These are phyloP conservation scores for Clonostachys solani DNA, from an alignment of 2,329 filamentous ascomycete genomes.

Conservation along the genomic window DNA sequence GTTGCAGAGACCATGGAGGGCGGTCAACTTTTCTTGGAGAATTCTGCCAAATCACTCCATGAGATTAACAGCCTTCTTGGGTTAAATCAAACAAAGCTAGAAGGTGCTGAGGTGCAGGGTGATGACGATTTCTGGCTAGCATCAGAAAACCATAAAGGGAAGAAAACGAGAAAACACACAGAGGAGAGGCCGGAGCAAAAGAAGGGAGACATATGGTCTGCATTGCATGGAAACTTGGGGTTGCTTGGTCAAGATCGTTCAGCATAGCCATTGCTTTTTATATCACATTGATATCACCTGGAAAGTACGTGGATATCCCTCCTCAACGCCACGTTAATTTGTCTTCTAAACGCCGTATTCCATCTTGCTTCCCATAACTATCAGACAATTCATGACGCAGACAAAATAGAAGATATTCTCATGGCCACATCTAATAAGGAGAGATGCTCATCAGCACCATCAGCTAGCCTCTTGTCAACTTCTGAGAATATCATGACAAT, in stretches of 20 bases:
- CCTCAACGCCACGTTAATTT: neutral
- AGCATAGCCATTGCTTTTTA: slow-evolving; percentile 1
- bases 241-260: slow-evolving; percentile 35
- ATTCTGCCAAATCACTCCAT: slow-evolving; percentile 42
- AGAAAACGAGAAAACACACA: slow-evolving; percentile 14
- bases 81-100: slow-evolving; percentile 14
- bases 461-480: slow-evolving; percentile 87
- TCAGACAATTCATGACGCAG: too few species aligned
- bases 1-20: slow-evolving; percentile 57
- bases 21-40: slow-evolving; percentile 51
- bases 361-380: slow-evolving; percentile 4
- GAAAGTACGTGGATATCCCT: neutral
- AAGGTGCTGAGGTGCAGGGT: slow-evolving; percentile 11
- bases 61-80: slow-evolving; percentile 46
- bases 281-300: neutral
- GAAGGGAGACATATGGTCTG: slow-evolving; percentile 41
- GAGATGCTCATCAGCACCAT: slow-evolving; percentile 93
- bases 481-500: slow-evolving; percentile 90
- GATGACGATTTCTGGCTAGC: slow-evolving; percentile 29
- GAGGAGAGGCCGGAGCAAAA: slow-evolving; percentile 17
- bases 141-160: slow-evolving; percentile 14
- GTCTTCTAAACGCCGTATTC: neutral
- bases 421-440: slow-evolving; percentile 82
- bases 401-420: slow-evolving; percentile 71
- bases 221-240: slow-evolving; percentile 48